Percentiles rank a stretch among this genome's conserved stretches.
phyloP scores from a whole-genome alignment of 805 yeast species.

The Yamadazyma akitaensis region DNA sequence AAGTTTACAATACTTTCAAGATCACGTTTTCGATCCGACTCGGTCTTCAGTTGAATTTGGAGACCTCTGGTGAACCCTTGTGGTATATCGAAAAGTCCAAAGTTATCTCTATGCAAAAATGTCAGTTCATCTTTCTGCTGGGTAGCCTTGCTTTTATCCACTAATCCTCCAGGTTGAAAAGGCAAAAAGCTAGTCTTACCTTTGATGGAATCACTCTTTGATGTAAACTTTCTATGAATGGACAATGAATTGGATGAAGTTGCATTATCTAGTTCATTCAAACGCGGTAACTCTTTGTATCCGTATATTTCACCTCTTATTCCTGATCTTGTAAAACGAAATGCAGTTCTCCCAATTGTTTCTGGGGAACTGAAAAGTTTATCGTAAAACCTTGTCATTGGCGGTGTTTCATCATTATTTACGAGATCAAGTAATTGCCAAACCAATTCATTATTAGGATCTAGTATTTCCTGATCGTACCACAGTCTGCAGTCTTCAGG shows the following conservation, averaged over 20 bases:
- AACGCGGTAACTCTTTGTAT: constrained; percentile 52
- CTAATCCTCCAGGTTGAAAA: constrained; percentile 86
- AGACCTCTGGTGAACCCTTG: constrained; percentile 81
- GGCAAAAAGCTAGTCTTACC: constrained; percentile 81
- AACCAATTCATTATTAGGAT: constrained; percentile 60
- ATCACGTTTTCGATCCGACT: constrained; percentile 9
- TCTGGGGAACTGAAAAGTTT: constrained; percentile 58
- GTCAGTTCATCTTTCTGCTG: constrained; percentile 29
- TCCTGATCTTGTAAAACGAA: constrained; percentile 71
- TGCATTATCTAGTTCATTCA: constrained; percentile 47
- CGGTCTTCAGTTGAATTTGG: constrained; percentile 16
- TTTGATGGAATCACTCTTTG: constrained; percentile 55
- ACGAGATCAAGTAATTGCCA: constrained; percentile 71
- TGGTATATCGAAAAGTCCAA: constrained; percentile 78
- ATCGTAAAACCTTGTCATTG: constrained; percentile 31
- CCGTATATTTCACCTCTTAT: constrained; percentile 65
- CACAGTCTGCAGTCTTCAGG: background rate
- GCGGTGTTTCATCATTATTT: constrained; percentile 42
- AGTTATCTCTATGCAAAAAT: constrained; percentile 58
- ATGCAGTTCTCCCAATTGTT: constrained; percentile 57
- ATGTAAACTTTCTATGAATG: constrained; percentile 61
- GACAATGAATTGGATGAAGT: constrained; percentile 71
- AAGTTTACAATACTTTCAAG: background rate
- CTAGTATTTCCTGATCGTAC: constrained; percentile 43
- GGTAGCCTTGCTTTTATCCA: constrained; percentile 15